Base-by-base conservation (phyloP, 1,284 basidiomycete genomes). In the Trametes pubescens region DNA sequence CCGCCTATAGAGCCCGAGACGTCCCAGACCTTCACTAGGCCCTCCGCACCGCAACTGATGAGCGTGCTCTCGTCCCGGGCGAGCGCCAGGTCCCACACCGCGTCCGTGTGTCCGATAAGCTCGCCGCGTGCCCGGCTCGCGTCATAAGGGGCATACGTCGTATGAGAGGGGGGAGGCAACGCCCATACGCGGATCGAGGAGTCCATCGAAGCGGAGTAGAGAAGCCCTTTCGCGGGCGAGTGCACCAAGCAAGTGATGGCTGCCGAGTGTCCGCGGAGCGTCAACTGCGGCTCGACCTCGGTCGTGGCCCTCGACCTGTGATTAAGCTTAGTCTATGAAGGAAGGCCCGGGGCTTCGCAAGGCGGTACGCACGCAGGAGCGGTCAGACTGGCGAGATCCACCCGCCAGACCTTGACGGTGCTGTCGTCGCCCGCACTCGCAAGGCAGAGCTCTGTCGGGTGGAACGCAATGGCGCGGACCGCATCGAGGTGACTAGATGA, bases 401-500 rank as follows among this genome's bases (percentile, higher is more conserved):
- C 86, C 66, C 92, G 85, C 97, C 97, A 99, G 66, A 98, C 88
- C 79, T 99, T 99, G 69, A 99, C 91, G 14, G 95, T 97, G 76
- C 88, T 93, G 76, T 99, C 98, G 77, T 98, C 96, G 44, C 95
- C 94, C 43, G 93, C 97, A 47, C 94, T 95, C 11, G 94, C 95
- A 48, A 99, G 81, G 65, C 91, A 89, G 54, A 95, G 79, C 69
- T 95, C 92, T 35, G 82, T 90, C 0, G 91, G 92, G 74, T 95
- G 92, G 82, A 98, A 97, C 0, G 92, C 89, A 26, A 98, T 82
- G 11, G 94, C 90, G 53, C 96, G 89, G 38, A 98, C 95, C 29
- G 94, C 89, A 77, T 99, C 97, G 67, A 99, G 83, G 77, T 99
- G 97, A 77, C 95, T 96, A 72, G 69, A 62, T 67, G 56, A 51